Evolutionary conservation across 768 basidiomycete genomes (phyloP).

Genomic region (Agrocybe praecox): DNA sequence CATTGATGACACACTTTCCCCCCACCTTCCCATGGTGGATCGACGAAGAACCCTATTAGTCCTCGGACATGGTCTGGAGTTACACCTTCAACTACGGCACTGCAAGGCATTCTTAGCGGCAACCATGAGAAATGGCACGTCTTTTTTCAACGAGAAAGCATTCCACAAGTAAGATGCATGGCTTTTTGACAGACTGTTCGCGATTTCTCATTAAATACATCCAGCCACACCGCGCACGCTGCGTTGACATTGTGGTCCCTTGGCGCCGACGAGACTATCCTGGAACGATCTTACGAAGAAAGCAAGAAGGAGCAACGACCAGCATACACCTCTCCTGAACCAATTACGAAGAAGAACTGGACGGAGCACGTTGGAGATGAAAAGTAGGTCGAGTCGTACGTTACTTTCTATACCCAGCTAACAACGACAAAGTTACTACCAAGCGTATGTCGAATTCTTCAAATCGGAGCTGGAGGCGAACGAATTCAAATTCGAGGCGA

Average conservation of each 20-base stretch:
- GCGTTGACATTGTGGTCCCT: slow-evolving; percentile 28
- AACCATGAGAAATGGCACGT: slow-evolving; percentile 19
- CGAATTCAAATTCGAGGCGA: slow-evolving; percentile 26
- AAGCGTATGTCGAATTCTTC: slow-evolving; percentile 55
- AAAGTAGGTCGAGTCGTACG: too few species aligned
- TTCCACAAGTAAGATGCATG: slow-evolving; percentile 17
- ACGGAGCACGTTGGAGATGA: slow-evolving; percentile 59
- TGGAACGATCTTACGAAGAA: slow-evolving; percentile 38
- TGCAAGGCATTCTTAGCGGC: slow-evolving; percentile 15
- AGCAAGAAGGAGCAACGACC: slow-evolving; percentile 37
- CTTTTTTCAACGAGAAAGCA: slow-evolving; percentile 14
- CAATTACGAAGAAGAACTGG: slow-evolving; percentile 49
- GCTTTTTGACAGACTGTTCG: neutral
- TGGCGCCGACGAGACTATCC: slow-evolving; percentile 30
- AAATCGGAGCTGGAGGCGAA: slow-evolving; percentile 38
- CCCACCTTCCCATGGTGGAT: slow-evolving; percentile 1
- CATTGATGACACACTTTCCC: slow-evolving; percentile 16
- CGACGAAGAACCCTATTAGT: slow-evolving; percentile 3
- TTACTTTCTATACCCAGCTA: neutral
- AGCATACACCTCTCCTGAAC: slow-evolving; percentile 42
- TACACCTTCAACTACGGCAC: slow-evolving; percentile 9
- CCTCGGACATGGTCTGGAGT: slow-evolving; percentile 13
- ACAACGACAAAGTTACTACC: slow-evolving; percentile 46
- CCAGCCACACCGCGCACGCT: slow-evolving; percentile 29
- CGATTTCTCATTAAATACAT: neutral